Percentiles rank a stretch among this genome's conserved stretches.
These are phyloP conservation scores for Saturnispora sekii DNA, from an alignment of 805 yeast species.

Conservation along the genomic window DNA sequence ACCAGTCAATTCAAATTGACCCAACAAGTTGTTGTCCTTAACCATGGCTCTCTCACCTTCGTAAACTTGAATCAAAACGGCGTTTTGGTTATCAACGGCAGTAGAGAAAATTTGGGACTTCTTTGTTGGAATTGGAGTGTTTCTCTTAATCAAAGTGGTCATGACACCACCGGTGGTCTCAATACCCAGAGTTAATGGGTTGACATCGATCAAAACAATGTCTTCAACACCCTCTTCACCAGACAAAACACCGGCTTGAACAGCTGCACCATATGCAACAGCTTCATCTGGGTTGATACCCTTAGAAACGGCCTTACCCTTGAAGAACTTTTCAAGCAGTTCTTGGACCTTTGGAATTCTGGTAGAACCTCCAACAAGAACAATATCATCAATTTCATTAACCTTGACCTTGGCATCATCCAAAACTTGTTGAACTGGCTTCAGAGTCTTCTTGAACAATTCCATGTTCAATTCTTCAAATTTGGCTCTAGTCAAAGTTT, in stretches of 20 bases:
- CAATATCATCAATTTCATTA: conserved; percentile 87
- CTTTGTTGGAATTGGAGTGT: conserved; percentile 91
- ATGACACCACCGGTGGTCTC: conserved; percentile 97
- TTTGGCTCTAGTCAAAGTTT: conserved; percentile 93
- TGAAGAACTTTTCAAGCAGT: conserved; percentile 79
- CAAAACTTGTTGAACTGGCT: conserved; percentile 92
- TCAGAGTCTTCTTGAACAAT: conserved; percentile 86
- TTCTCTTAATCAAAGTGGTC: conserved; percentile 92
- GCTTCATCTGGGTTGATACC: conserved; percentile 99
- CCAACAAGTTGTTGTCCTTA: conserved; percentile 83
- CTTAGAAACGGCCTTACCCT: conserved; percentile 93
- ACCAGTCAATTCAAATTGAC: conserved; percentile 78
- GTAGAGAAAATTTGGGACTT: conserved; percentile 94
- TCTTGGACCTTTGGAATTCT: conserved; percentile 98
- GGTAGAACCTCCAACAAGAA: conserved; percentile 97
- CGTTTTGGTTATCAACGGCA: conserved; percentile 93
- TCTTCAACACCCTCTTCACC: conserved; percentile 94
- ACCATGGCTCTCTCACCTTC: conserved; percentile 97
- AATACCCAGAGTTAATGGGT: conserved; percentile 90
- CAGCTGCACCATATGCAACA: conserved; percentile 99
- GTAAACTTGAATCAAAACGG: conserved; percentile 85
- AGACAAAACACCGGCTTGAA: conserved; percentile 94
- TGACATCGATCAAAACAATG: conserved; percentile 83
- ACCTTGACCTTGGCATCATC: conserved; percentile 86
- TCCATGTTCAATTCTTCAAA: conserved; percentile 94